A percentile compares a stretch with the other conserved stretches of the same genome.
phyloP scores from a whole-genome alignment of 768 basidiomycete genomes.

The Epithele typhae region DNA sequence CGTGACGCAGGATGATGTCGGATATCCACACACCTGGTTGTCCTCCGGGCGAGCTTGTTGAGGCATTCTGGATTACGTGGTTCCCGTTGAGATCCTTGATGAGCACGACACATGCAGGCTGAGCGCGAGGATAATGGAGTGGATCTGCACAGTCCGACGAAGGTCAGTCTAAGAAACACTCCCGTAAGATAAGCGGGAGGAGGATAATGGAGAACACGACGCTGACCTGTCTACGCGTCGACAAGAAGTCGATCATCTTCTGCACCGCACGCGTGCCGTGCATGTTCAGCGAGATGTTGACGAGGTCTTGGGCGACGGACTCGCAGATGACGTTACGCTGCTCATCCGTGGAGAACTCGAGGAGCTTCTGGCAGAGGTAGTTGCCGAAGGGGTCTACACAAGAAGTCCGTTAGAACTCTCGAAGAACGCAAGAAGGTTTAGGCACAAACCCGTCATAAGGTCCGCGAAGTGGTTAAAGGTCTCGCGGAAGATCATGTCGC shows the following conservation, averaged over 20 bases:
- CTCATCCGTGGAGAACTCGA: conserved; percentile 97
- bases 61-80: conserved; percentile 99
- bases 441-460: conserved; percentile 83
- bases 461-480: conserved; percentile 97
- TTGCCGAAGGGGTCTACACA: conserved; percentile 92
- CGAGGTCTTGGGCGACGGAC: conserved; percentile 94
- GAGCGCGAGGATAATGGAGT: conserved; percentile 93
- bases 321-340: conserved; percentile 97
- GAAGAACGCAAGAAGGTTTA: neutral
- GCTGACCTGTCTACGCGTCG: conserved; percentile 88
- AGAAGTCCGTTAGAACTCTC: neutral
- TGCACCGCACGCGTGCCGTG: conserved; percentile 99
- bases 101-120: conserved; percentile 97
- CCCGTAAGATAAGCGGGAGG: conserved; percentile 40
- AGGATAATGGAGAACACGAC: too few species aligned
- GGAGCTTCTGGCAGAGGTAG: conserved; percentile 95
- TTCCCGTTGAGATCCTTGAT: conserved; percentile 99
- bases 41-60: conserved; percentile 97
- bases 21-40: conserved; percentile 90
- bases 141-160: conserved; percentile 86
- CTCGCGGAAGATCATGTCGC: conserved; percentile 99
- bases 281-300: conserved; percentile 99
- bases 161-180: conserved; percentile 63
- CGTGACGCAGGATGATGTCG: neutral
- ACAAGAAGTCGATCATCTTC: conserved; percentile 99